Evolutionary conservation across 2,329 filamentous ascomycete species (phyloP).

Genomic region (Macroventuria anomochaeta): DNA sequence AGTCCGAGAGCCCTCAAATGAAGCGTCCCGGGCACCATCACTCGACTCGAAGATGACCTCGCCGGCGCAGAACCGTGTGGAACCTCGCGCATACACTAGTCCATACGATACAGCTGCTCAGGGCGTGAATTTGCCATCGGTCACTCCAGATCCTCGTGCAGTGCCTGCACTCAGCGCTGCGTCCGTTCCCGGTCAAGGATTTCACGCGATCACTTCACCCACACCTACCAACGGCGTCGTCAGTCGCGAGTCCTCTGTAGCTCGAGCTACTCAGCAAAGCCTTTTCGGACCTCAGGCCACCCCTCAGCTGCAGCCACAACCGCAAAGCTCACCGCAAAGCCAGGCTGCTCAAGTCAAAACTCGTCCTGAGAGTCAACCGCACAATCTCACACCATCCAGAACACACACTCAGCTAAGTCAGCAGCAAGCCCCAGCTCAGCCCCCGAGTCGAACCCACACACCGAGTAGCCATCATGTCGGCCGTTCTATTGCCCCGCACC

Average conservation of each 20-base stretch:
- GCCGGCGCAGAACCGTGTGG: background rate
- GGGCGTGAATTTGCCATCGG: background rate
- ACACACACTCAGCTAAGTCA: slow-evolving; percentile 24
- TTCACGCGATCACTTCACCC: slow-evolving; percentile 22
- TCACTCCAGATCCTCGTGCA: slow-evolving; percentile 5
- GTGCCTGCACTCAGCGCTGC: background rate
- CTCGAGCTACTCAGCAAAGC: slow-evolving; percentile 26
- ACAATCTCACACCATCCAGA: slow-evolving; percentile 23
- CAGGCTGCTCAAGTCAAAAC: slow-evolving; percentile 15
- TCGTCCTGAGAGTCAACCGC: slow-evolving; percentile 16
- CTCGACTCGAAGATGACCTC: slow-evolving; percentile 11
- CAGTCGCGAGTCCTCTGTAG: slow-evolving; percentile 32
- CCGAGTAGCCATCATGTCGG: slow-evolving; percentile 26
- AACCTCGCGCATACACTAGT: slow-evolving; percentile 36
- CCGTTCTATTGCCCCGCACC: slow-evolving; percentile 35
- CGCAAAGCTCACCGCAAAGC: slow-evolving; percentile 14
- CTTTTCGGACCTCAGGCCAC: slow-evolving; percentile 26
- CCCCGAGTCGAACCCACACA: slow-evolving; percentile 35
- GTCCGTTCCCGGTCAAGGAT: slow-evolving; percentile 21
- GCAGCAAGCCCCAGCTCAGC: slow-evolving; percentile 25
- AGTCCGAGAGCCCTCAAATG: slow-evolving; percentile 20
- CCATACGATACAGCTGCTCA: slow-evolving; percentile 38
- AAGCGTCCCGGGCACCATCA: slow-evolving; percentile 23
- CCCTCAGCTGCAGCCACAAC: slow-evolving; percentile 19
- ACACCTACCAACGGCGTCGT: slow-evolving; percentile 20